A percentile compares a stretch with the other conserved stretches of the same genome.
These are phyloP conservation scores for Auxenochlorella protothecoides DNA, from an alignment of 139 green algal genomes.

Conservation along the genomic window DNA sequence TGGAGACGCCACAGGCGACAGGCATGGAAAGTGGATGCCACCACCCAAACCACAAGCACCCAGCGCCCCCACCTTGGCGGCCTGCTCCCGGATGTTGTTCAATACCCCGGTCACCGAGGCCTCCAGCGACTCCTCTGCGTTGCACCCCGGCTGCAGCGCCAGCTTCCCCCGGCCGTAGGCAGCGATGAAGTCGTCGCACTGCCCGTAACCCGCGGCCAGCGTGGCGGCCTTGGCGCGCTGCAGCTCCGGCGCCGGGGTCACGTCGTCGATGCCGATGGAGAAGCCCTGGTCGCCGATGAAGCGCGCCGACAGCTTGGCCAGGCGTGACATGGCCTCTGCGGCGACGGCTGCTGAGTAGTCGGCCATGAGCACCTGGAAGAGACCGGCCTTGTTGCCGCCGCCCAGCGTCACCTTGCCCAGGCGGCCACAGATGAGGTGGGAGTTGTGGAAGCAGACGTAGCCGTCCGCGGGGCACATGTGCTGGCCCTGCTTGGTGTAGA, in stretches of 20 bases:
- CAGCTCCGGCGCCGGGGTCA: slow-evolving; percentile 64
- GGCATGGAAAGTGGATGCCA: too few relatives aligned
- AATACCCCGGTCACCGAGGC: slow-evolving; percentile 69
- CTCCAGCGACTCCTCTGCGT: slow-evolving; percentile 83
- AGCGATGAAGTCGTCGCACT: slow-evolving; percentile 61
- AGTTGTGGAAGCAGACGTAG: slow-evolving; percentile 87
- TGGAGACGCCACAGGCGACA: too few relatives aligned
- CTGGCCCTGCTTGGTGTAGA: slow-evolving; percentile 60
- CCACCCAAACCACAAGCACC: too few relatives aligned
- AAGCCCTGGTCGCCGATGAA: slow-evolving; percentile 89
- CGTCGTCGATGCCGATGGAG: slow-evolving; percentile 95
- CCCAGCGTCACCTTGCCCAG: slow-evolving; percentile 91
- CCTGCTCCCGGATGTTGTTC: slow-evolving; percentile 82
- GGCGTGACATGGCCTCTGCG: slow-evolving; percentile 69
- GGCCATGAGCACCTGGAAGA: slow-evolving; percentile 72
- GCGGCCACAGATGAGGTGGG: slow-evolving; percentile 76
- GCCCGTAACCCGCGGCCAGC: slow-evolving; percentile 56
- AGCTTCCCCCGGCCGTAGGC: slow-evolving; percentile 57
- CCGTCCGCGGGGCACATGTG: slow-evolving; percentile 81
- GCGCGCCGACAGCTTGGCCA: slow-evolving; percentile 84
- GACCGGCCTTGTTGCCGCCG: slow-evolving; percentile 73
- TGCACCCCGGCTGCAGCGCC: slow-evolving; percentile 72
- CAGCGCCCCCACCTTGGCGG: slow-evolving; percentile 47
- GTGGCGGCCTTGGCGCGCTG: slow-evolving; percentile 26
- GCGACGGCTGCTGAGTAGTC: slow-evolving; percentile 54